Conservation (phyloP, 1,139 yeast species). For the Nakaseomyces sp. region DNA sequence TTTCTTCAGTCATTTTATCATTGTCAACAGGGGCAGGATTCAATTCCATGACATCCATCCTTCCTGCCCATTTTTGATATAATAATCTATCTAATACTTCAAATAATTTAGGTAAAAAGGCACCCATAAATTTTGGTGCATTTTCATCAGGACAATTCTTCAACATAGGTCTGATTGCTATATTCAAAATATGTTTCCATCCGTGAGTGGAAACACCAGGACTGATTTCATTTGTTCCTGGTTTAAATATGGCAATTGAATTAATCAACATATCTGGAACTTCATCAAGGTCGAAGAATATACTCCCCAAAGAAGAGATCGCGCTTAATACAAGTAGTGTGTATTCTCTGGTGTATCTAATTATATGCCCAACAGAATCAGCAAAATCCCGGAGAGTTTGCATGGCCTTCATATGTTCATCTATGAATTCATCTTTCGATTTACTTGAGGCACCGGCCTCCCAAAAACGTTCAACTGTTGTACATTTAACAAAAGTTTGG, state of each 20-base stretch:
- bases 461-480: conserved; percentile 93
- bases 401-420: conserved; percentile 90
- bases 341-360: conserved; percentile 91
- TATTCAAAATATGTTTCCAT: conserved; percentile 93
- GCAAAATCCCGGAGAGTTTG: conserved; percentile 92
- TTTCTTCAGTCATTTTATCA: conserved; percentile 86
- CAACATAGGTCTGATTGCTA: conserved; percentile 77
- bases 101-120: conserved; percentile 69
- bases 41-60: conserved; percentile 50
- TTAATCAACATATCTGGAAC: conserved; percentile 69
- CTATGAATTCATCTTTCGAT: conserved; percentile 88
- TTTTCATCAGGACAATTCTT: conserved; percentile 76
- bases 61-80: conserved; percentile 66
- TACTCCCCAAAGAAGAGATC: conserved; percentile 80
- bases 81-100: conserved; percentile 63
- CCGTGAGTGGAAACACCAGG: conserved; percentile 85
- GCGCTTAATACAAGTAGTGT: conserved; percentile 87
- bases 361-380: conserved; percentile 94
- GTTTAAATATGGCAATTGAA: conserved; percentile 36
- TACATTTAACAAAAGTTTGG: conserved; percentile 78
- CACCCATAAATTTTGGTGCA: conserved; percentile 62
- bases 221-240: conserved; percentile 67
- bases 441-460: conserved; percentile 95
- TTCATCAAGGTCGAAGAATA: conserved; percentile 78
- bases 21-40: conserved; percentile 41